Base-by-base conservation (phyloP, 1,284 basidiomycete genomes). In the Cystobasidiaceae sp. region DNA sequence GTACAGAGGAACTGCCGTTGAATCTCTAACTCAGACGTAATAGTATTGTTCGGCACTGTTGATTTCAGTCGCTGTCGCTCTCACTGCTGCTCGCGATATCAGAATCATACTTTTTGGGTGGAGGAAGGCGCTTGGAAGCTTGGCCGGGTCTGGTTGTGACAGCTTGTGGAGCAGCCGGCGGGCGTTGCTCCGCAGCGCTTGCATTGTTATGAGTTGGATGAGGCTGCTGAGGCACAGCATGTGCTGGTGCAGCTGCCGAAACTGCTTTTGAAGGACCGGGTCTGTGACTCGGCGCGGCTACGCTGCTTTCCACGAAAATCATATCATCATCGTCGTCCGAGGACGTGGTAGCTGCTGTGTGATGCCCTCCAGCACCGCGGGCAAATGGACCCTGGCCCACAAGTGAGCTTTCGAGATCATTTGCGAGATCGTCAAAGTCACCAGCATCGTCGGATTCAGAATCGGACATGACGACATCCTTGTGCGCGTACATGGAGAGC, bases 41-140 rank as follows among this genome's bases (percentile, higher is more conserved):
- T n/a, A 39, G 45, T 8, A 55, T 2, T 44, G 4, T n/a, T 27
- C 27, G 2, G 21, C 2, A 45, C 9, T 15, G 11, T 32, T 23
- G 54, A 48, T 64, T 52, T 48, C 61, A 56, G 37, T 64, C 50
- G 46, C 30, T 46, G 15, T 60, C 60, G 44, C 61, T 64, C 25
- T 64, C 61, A 30, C 61, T 64, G 41, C 61, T 64, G 44, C 61
- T 64, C 41, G 61, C 61, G 9, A 64, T 56, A 33, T 64, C 61
- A 5, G 46, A 51, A 39, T 64, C 61, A 33, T 56, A 56, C 33
- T 54, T 54, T 21, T 50, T 3, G 15, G 54, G 39, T 11, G 41
- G 33, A 15, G 15, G 32, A 30, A 41, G 54, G 21, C 33, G 17
- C 34, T 51, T 64, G 3, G 17, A 23, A 7, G 30, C 28, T 23